Evolutionary conservation across 1,139 yeast species (phyloP).

Genomic region (Yamadazyma taylorii): DNA sequence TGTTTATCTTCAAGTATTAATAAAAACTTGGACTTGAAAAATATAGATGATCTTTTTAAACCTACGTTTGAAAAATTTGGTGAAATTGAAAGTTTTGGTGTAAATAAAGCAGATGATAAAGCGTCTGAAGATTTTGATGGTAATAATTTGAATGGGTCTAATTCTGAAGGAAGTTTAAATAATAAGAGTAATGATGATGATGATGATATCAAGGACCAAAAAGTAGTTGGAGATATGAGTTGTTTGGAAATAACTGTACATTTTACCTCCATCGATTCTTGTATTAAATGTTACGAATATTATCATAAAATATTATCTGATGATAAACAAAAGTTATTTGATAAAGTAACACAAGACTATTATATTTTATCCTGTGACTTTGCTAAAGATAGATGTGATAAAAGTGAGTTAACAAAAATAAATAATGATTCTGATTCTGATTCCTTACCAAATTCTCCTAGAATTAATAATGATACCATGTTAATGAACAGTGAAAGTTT

Average conservation of each 20-base stretch:
- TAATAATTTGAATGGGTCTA: slow-evolving; percentile 6
- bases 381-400: slow-evolving; percentile 40
- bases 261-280: slow-evolving; percentile 42
- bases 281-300: slow-evolving; percentile 39
- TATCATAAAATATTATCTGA: slow-evolving; percentile 26
- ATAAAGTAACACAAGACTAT: slow-evolving; percentile 9
- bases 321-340: slow-evolving; percentile 23
- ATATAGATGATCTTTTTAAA: slow-evolving; percentile 7
- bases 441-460: slow-evolving; percentile 4
- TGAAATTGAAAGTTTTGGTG: slow-evolving; percentile 36
- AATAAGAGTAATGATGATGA: slow-evolving; percentile 3
- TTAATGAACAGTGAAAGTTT: slow-evolving; percentile 3
- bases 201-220: slow-evolving; percentile 8
- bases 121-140: slow-evolving; percentile 7
- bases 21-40: slow-evolving; percentile 8
- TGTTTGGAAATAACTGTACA: slow-evolving; percentile 21
- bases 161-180: slow-evolving; percentile 4
- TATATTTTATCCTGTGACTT: slow-evolving; percentile 17
- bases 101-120: slow-evolving; percentile 10
- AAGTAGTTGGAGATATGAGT: slow-evolving; percentile 5
- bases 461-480: slow-evolving; percentile 3
- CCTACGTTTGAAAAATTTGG: slow-evolving; percentile 25
- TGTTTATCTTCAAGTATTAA: slow-evolving; percentile 19
- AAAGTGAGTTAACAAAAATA: slow-evolving; percentile 18
- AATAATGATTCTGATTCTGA: slow-evolving; percentile 1